Base-by-base conservation (phyloP, 2,329 filamentous ascomycete species). In the Monilinia vaccinii-corymbosi region DNA sequence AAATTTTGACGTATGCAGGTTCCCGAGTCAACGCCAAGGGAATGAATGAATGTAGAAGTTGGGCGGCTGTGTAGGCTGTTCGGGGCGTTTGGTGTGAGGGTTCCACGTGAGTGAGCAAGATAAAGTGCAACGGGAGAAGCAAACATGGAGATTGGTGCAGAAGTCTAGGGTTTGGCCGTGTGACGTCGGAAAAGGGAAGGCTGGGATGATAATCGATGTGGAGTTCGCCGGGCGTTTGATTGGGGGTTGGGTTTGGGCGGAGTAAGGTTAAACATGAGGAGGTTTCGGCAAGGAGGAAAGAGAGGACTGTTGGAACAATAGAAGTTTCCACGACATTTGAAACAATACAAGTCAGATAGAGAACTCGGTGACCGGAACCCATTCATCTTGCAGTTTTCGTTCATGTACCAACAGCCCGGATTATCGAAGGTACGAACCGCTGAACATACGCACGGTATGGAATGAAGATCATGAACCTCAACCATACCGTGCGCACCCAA, bases 1-100 rank as follows among this genome's bases (percentile, higher is more conserved):
- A 25, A 18, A 32, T 53, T 58, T 59, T 59, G 57, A 59, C 57
- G 32, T 55, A 59, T 59, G 57, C 57, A 59, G 57, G 49, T 46
- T 59, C 40, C 57, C 57, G 57, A 59, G 48, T 18, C 23, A 21
- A 55, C 40, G 34, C 38, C 44, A 59, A 53, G 48, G 40, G 53
- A n/a, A n/a, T n/a, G n/a, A n/a, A n/a, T n/a, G n/a, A n/a, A 58
- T 58, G 42, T 23, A 50, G 23, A n/a, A 18, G 13, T 38, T 50
- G 55, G 49, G 34, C 14, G 52, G 46, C 21, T 18, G 31, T 46
- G 50, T 36, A 59, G 49, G 42, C 10, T 44, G 31, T 32, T 55
- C 28, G 28, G 38, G 51, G 38, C 38, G 38, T n/a, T n/a, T 55
- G 13, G 25, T 42, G 50, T 31, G 31, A n/a, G 32, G 48, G 48